Evolutionary conservation across 1,284 basidiomycete species (phyloP).

Genomic region (Ustilago hordei): DNA sequence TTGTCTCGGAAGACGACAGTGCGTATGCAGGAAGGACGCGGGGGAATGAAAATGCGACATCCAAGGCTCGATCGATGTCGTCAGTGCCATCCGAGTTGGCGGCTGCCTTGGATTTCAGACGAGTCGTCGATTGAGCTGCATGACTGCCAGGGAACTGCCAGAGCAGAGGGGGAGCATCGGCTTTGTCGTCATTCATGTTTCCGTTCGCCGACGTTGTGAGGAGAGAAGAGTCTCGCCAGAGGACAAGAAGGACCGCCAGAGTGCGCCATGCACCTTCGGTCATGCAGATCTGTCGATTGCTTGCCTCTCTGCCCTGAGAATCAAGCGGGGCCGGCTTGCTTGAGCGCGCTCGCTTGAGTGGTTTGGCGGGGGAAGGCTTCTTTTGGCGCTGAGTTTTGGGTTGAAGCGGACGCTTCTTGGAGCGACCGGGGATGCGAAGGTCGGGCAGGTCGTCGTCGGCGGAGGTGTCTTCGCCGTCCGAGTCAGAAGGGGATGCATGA

Average conservation of each 20-base stretch:
- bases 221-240: constrained; percentile 28
- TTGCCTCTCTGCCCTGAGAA: neutral
- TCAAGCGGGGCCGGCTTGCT: neutral
- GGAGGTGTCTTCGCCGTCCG: constrained; percentile 17
- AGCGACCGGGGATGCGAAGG: constrained; percentile 10
- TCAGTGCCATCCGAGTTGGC: constrained; percentile 10
- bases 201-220: neutral
- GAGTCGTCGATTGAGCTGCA: neutral
- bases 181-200: neutral
- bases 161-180: constrained; percentile 21
- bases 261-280: constrained; percentile 51
- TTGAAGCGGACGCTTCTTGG: constrained; percentile 7
- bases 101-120: neutral
- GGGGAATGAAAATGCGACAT: constrained; percentile 44
- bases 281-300: constrained; percentile 10
- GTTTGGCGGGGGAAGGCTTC: constrained; percentile 6
- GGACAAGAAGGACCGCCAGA: constrained; percentile 24
- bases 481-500: constrained; percentile 11
- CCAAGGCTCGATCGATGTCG: constrained; percentile 33
- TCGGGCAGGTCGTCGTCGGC: constrained; percentile 14
- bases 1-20: constrained; percentile 1
- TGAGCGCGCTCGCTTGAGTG: constrained; percentile 13
- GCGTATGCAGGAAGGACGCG: constrained; percentile 27
- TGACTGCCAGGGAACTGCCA: constrained; percentile 41
- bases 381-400: constrained; percentile 4